These are phyloP conservation scores for Echria macrotheca DNA, from an alignment of 495 filamentous ascomycete genomes.

Conservation along the genomic window DNA sequence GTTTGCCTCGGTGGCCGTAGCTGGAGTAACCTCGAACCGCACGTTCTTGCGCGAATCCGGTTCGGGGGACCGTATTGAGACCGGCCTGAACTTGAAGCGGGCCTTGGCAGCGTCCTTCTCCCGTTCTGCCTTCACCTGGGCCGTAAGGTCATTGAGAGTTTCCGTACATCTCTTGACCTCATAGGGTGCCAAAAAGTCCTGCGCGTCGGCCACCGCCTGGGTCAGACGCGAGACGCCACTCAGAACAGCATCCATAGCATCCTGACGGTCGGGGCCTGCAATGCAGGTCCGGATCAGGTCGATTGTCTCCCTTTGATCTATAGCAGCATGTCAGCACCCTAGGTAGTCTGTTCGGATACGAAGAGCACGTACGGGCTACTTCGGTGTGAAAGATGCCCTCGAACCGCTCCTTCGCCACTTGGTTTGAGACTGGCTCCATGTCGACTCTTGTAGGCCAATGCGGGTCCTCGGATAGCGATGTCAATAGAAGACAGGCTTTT, in stretches of 20 bases:
- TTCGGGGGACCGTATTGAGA: no score
- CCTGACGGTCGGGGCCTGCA: slow-evolving; percentile 40
- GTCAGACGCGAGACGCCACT: slow-evolving; percentile 39
- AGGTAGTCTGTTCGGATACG: no score
- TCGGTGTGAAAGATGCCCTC: slow-evolving; percentile 78
- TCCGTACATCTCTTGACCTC: slow-evolving; percentile 41
- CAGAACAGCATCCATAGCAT: slow-evolving; percentile 41
- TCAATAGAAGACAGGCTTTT: no score
- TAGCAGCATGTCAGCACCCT: neutral
- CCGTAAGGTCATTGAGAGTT: slow-evolving; percentile 37
- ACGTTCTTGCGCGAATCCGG: no score
- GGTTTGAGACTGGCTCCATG: no score
- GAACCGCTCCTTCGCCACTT: slow-evolving; percentile 70
- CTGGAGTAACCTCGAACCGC: neutral
- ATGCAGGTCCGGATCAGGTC: slow-evolving; percentile 27
- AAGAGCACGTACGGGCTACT: no score
- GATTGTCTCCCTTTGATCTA: slow-evolving; percentile 42
- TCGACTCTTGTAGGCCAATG: no score
- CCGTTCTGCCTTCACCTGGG: slow-evolving; percentile 38
- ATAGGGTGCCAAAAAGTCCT: slow-evolving; percentile 39
- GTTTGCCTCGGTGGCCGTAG: slow-evolving; percentile 24
- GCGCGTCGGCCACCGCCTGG: slow-evolving; percentile 39
- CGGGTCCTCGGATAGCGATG: no score
- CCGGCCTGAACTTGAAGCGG: slow-evolving; percentile 46
- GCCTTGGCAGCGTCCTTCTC: slow-evolving; percentile 37